Conservation (phyloP, 2,329 filamentous ascomycete species). For the Harringtonia lauricola region DNA sequence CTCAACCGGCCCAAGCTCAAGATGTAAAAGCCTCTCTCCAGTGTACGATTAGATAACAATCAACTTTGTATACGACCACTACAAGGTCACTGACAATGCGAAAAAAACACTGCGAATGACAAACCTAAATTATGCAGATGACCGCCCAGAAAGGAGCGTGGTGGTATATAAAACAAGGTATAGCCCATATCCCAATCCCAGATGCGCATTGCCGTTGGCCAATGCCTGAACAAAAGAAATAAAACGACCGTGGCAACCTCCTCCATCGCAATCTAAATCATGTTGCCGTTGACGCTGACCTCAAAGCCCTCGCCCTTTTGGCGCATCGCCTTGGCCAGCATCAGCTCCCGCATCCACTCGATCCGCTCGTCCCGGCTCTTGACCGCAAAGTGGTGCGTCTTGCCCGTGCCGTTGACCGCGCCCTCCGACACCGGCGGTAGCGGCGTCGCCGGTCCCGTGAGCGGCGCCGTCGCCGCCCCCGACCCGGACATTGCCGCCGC, state of each 20-base stretch:
- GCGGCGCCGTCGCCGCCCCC: conserved; percentile 4
- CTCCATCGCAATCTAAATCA: conserved; percentile 37
- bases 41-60: conserved; percentile 12
- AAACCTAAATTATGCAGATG: conserved; percentile 5
- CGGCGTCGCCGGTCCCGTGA: conserved; percentile 1
- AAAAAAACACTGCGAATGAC: too few species aligned
- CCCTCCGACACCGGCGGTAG: conserved; percentile 27
- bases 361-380: conserved; percentile 80
- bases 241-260: conserved; percentile 5
- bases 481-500: conserved; percentile 17
- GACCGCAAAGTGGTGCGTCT: conserved; percentile 91
- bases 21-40: conserved; percentile 2
- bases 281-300: conserved; percentile 70
- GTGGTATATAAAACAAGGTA: conserved; percentile 9
- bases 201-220: neutral
- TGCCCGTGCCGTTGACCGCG: conserved; percentile 51
- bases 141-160: conserved; percentile 12
- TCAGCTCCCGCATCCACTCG: conserved; percentile 92
- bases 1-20: conserved; percentile 14
- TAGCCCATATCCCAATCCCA: neutral
- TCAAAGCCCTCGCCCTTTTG: conserved; percentile 77
- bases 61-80: neutral
- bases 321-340: conserved; percentile 79
- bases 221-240: conserved; percentile 6
- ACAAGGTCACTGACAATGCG: too few species aligned